Evolutionary conservation across 1,139 yeast species (phyloP), one percentile per base, ranked within the genome.

Genomic region (Lizanozyma gosingica): DNA sequence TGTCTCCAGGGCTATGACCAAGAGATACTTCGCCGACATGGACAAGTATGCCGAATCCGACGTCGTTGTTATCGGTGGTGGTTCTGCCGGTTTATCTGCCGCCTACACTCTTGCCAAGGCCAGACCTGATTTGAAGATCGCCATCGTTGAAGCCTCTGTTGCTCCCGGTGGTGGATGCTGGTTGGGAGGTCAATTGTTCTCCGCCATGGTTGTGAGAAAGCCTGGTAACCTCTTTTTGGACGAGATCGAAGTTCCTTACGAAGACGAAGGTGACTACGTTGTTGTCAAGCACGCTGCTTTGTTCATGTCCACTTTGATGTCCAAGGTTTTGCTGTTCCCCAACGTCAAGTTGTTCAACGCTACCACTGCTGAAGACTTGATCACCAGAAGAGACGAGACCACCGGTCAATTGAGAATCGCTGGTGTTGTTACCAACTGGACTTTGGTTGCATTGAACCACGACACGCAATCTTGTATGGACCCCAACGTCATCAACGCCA

Each of bases 391-490:
- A 46, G 80, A 76, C 45, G 75, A 68, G 35, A 47, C 55, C 35
- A 59, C 71, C 32, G 84, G 83, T 36, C 73, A 76, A 46, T 63
- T 81, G 42, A 69, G 83, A 51, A 75, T 81, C 46, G 84, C 87
- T 18, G 92, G 90, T 56, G 90, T 83, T 22, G 92, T 83, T 35
- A 82, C 88, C 55, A 83, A 83, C 67, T 83, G 90, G 90, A 83
- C 90, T 17, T 66, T 82, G 52, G 90, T 83, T 33, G 71, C 88
- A 9, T 71, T 80, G 71, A 81, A 82, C 59, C 92, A 83, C 55
- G 85, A 79, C 56, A 77, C 78, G 45, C 90, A 83, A 59, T 77
- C 83, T 14, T 83, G 92, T 60, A 83, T 83, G 92, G 92, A 83
- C 55, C 92, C 92, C 43, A 82, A 83, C 65, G 83, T 87, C 44